Evolutionary conservation across 2,329 filamentous ascomycete species (phyloP).

Genomic region (Phyllosticta capitalensis): DNA sequence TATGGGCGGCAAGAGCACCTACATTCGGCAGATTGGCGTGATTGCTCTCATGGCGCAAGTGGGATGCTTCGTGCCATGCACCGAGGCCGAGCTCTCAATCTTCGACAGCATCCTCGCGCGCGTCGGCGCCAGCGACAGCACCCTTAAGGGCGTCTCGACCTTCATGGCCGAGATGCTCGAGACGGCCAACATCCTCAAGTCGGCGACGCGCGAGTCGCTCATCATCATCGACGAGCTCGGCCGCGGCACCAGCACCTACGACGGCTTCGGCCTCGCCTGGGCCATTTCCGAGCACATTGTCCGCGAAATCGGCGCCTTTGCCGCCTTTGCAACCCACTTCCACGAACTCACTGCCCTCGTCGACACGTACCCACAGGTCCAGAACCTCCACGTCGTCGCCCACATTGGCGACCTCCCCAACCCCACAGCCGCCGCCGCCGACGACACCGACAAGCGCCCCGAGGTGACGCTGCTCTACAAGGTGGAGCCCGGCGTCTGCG

Average conservation of each 20-base stretch:
- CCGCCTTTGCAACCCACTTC: constrained; percentile 96
- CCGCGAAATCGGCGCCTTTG: constrained; percentile 86
- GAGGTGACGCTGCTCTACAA: constrained; percentile 96
- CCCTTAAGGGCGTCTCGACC: constrained; percentile 94
- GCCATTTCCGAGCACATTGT: constrained; percentile 97
- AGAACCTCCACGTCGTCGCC: constrained; percentile 91
- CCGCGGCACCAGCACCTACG: constrained; percentile 93
- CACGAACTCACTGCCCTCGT: constrained; percentile 91
- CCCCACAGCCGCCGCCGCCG: constrained; percentile 28
- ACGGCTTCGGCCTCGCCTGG: constrained; percentile 98
- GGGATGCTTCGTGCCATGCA: constrained; percentile 90
- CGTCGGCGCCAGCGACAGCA: constrained; percentile 90
- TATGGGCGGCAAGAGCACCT: constrained; percentile 98
- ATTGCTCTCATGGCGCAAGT: constrained; percentile 96
- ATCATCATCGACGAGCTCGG: constrained; percentile 99
- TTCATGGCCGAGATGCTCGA: constrained; percentile 99
- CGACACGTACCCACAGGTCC: constrained; percentile 76
- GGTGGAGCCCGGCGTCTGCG: constrained; percentile 88
- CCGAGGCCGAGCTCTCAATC: constrained; percentile 82
- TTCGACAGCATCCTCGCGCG: constrained; percentile 96
- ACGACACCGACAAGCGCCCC: constrained; percentile 34
- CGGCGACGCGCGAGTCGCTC: constrained; percentile 84
- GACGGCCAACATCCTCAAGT: constrained; percentile 96
- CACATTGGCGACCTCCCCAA: constrained; percentile 56
- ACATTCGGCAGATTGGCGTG: constrained; percentile 94